Base-by-base conservation (phyloP, 2,329 filamentous ascomycete species). In the Podosphaera leucotricha region DNA sequence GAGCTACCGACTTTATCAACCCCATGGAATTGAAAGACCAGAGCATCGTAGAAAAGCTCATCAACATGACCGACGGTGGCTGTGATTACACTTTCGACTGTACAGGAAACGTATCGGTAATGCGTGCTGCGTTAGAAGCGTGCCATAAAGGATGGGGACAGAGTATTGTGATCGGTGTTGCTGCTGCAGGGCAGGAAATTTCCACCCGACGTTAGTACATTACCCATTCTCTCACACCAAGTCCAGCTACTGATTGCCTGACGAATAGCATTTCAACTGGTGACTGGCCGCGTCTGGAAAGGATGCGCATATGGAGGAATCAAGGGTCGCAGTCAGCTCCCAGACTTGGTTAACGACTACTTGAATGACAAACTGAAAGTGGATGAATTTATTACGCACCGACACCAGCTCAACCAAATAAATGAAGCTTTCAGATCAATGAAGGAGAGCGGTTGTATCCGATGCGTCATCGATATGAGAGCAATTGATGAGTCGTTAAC, bases 91-190 rank as follows among this genome's bases (percentile, higher is more conserved):
- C 90, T 42, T 98, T 98, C 60, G 90, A 98, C 68, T 95, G 90
- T 71, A 98, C 90, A 6, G 90, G 90, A 47, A 95, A 95, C 58
- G 86, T 95, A 44, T 74, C 77, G 54, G 90, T 98, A 45, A 98
- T 93, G 90, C 74, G 90, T 50, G 80, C 83, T 44, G 90, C 90
- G 36, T 75, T 98, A 48, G 87, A 98, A 68, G 86, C 90, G 41
- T 95, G 86, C 69, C 90, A 98, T 71, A 98, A 98, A 75, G 90
- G 90, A 41, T 98, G 90, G 90, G 90, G 90, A 57, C 75, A 94
- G 71, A 92, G 81, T 60, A 93, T 98, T 63, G 75, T 98, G 62
- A 98, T 98, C 57, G 90, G 90, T 62, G 90, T 98, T 51, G 87
- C 87, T 48, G 87, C 87, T 53, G 87, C 87, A 47, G 87, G 87